Percentiles rank a stretch among this genome's conserved stretches.
Evolutionary conservation across 805 yeast genomes (phyloP).

Genomic region (Schwanniomyces yamadae): DNA sequence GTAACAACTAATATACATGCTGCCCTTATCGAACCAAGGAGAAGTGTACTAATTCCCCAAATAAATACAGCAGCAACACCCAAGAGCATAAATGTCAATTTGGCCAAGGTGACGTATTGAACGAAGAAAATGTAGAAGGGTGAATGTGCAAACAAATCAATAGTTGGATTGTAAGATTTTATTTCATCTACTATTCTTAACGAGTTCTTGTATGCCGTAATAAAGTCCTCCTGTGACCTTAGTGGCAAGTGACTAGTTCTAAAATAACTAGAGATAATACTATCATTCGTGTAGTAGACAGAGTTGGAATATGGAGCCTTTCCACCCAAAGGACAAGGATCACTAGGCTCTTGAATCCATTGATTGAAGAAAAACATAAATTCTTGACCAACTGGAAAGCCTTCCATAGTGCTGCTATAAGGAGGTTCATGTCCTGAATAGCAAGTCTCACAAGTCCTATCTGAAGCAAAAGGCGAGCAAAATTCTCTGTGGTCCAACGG

Average conservation of each 20-base stretch:
- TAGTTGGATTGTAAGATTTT: constrained; percentile 33
- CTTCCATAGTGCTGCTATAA: constrained; percentile 75
- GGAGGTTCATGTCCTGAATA: constrained; percentile 54
- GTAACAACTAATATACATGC: constrained; percentile 57
- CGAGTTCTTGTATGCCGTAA: constrained; percentile 73
- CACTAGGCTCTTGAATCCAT: constrained; percentile 85
- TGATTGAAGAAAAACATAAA: constrained; percentile 71
- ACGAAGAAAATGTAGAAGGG: constrained; percentile 92
- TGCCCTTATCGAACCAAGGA: constrained; percentile 67
- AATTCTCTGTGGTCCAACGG: constrained; percentile 37
- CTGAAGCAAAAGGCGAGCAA: constrained; percentile 66
- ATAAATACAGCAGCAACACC: constrained; percentile 53
- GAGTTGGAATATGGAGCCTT: constrained; percentile 82
- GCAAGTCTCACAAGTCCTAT: constrained; percentile 73
- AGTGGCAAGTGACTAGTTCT: constrained; percentile 78
- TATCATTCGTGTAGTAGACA: constrained; percentile 41
- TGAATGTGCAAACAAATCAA: constrained; percentile 82
- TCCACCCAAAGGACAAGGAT: constrained; percentile 94
- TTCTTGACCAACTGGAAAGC: constrained; percentile 71
- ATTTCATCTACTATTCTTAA: constrained; percentile 62
- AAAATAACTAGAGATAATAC: constrained; percentile 62
- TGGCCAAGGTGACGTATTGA: constrained; percentile 70
- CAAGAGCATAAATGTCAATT: constrained; percentile 56
- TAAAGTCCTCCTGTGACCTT: constrained; percentile 80
- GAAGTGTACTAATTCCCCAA: constrained; percentile 48